A percentile compares a stretch with the other conserved stretches of the same genome.
These are phyloP conservation scores for Plasmodium relictum DNA, from an alignment of 169 alveolate genomes.

Conservation along the genomic window DNA sequence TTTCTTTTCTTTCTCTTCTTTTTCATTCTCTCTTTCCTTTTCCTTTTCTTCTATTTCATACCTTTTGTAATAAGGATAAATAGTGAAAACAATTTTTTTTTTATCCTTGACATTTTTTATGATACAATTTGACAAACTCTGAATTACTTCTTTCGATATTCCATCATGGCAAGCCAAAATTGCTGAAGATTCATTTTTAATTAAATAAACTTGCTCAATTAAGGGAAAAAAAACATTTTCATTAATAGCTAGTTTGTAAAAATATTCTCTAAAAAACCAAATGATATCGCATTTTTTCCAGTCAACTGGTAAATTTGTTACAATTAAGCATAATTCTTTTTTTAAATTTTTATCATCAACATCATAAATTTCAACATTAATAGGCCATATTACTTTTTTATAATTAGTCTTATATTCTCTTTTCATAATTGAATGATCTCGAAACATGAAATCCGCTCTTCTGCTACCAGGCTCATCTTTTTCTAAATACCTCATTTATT, in stretches of 20 bases:
- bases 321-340: slow-evolving; percentile 37
- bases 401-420: slow-evolving; percentile 14
- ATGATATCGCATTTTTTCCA: slow-evolving; percentile 50
- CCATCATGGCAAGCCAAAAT: slow-evolving; percentile 75
- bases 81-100: slow-evolving; percentile 41
- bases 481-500: slow-evolving; percentile 38
- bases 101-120: slow-evolving; percentile 40
- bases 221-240: slow-evolving; percentile 31
- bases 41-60: slow-evolving; percentile 14
- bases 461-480: slow-evolving; percentile 23
- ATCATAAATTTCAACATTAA: slow-evolving; percentile 47
- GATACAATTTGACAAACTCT: slow-evolving; percentile 30
- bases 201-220: slow-evolving; percentile 49
- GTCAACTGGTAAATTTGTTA: slow-evolving; percentile 57
- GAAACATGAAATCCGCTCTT: neutral
- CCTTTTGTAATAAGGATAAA: slow-evolving; percentile 51
- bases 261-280: slow-evolving; percentile 75
- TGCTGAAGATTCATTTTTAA: slow-evolving; percentile 55
- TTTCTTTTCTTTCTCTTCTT: neutral
- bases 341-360: slow-evolving; percentile 63
- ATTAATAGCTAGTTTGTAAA: slow-evolving; percentile 57
- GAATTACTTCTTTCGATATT: slow-evolving; percentile 40
- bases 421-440: slow-evolving; percentile 25
- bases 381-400: slow-evolving; percentile 68
- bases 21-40: slow-evolving; percentile 1